Percentiles rank a stretch among this genome's conserved stretches.
These are phyloP conservation scores for Teratosphaeria destructans DNA, from an alignment of 2,329 filamentous ascomycete species.

Conservation along the genomic window DNA sequence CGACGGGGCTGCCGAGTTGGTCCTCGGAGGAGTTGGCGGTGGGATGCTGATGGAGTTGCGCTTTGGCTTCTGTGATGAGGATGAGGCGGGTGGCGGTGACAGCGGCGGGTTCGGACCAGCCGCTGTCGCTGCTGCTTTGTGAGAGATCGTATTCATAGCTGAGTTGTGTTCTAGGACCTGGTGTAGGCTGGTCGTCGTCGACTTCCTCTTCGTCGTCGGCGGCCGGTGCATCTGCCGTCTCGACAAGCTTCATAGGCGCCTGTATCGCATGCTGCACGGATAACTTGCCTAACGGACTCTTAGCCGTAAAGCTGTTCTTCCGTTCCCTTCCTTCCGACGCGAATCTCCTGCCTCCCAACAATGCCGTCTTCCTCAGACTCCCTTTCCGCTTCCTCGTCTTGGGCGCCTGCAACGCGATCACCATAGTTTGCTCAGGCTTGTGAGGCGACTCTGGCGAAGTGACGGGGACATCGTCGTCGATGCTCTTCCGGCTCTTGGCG, in stretches of 20 bases:
- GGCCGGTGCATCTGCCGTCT: slow-evolving; percentile 1
- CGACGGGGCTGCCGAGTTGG: slow-evolving; percentile 19
- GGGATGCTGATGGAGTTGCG: slow-evolving; percentile 7
- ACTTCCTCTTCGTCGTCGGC: neutral
- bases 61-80: slow-evolving; percentile 18
- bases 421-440: slow-evolving; percentile 41
- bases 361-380: slow-evolving; percentile 75
- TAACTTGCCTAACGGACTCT: slow-evolving; percentile 22
- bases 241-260: neutral
- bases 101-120: slow-evolving; percentile 25
- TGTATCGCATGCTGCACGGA: slow-evolving; percentile 7
- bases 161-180: slow-evolving; percentile 18
- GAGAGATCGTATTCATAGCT: slow-evolving; percentile 29
- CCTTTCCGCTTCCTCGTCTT: slow-evolving; percentile 64
- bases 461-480: slow-evolving; percentile 22
- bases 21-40: slow-evolving; percentile 6
- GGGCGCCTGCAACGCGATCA: slow-evolving; percentile 34
- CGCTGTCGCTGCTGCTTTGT: slow-evolving; percentile 16
- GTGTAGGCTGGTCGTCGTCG: neutral
- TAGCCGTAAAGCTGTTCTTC: slow-evolving; percentile 25
- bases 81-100: slow-evolving; percentile 18
- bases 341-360: slow-evolving; percentile 61
- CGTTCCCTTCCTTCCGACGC: slow-evolving; percentile 46
- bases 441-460: slow-evolving; percentile 8
- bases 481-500: slow-evolving; percentile 17